Evolutionary conservation across 495 filamentous ascomycete species (phyloP).

Genomic region (Aspergillus incahuasiensis): DNA sequence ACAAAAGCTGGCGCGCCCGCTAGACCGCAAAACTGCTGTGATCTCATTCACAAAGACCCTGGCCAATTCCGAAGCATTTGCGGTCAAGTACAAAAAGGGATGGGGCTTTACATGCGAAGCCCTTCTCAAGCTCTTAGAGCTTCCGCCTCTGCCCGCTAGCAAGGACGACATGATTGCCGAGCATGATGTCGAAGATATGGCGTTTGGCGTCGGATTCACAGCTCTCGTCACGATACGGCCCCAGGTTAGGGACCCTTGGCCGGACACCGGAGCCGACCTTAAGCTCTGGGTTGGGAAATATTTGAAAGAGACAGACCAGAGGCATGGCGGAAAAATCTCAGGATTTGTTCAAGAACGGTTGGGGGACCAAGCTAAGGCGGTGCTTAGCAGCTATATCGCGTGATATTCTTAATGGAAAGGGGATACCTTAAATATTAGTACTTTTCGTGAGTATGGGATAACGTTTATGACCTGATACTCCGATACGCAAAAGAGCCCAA

Average conservation of each 20-base stretch:
- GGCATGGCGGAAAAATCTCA: constrained; percentile 50
- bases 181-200: constrained; percentile 87
- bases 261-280: constrained; percentile 69
- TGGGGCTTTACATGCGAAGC: constrained; percentile 85
- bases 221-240: constrained; percentile 82
- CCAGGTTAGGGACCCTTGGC: constrained; percentile 65
- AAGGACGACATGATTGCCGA: constrained; percentile 75
- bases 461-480: background rate
- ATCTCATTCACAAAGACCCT: constrained; percentile 88
- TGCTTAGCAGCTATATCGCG: constrained; percentile 55
- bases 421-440: background rate
- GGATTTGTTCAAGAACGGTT: constrained; percentile 56
- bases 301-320: constrained; percentile 57
- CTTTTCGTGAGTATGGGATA: background rate
- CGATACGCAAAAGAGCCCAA: background rate
- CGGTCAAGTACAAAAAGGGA: constrained; percentile 69
- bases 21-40: constrained; percentile 91
- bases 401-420: constrained; percentile 10
- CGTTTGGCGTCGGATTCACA: constrained; percentile 91
- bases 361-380: constrained; percentile 47
- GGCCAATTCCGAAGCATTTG: constrained; percentile 75
- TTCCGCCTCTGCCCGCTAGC: constrained; percentile 68
- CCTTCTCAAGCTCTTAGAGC: constrained; percentile 80
- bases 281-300: constrained; percentile 74
- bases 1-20: constrained; percentile 74